phyloP scores from a whole-genome alignment of 2,329 filamentous ascomycete species.

The Aspergillus sp. region DNA sequence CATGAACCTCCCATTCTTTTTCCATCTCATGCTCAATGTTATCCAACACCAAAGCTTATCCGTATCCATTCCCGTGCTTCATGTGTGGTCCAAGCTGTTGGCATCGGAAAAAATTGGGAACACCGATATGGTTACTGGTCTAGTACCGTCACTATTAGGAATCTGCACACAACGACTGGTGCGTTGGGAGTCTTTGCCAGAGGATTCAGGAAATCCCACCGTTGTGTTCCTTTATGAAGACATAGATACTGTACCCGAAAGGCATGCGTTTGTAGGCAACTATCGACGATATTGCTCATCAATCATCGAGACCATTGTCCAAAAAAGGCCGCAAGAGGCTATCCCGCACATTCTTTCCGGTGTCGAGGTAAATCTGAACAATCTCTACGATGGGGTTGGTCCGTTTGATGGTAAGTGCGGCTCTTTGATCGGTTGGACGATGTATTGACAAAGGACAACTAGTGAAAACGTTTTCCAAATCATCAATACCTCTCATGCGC shows the following conservation, averaged over 20 bases:
- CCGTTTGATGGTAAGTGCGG: constrained; percentile 54
- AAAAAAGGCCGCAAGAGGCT: constrained; percentile 73
- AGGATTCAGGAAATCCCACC: constrained; percentile 71
- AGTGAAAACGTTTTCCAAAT: constrained; percentile 35
- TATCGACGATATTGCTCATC: constrained; percentile 85
- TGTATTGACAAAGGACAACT: constrained; percentile 2
- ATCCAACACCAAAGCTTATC: constrained; percentile 79
- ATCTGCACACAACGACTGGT: constrained; percentile 75
- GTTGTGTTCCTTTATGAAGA: constrained; percentile 81
- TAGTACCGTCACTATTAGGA: constrained; percentile 69
- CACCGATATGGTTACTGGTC: constrained; percentile 47
- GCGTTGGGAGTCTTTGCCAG: constrained; percentile 77
- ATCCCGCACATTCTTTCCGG: constrained; percentile 77
- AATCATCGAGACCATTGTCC: constrained; percentile 78
- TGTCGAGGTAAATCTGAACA: constrained; percentile 64
- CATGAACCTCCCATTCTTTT: constrained; percentile 63
- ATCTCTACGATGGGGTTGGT: constrained; percentile 63
- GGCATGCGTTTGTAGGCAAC: constrained; percentile 91
- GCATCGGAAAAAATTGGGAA: constrained; percentile 61
- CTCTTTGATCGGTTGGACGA: background rate
- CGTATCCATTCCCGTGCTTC: constrained; percentile 84
- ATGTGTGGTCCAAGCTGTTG: constrained; percentile 80
- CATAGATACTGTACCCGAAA: constrained; percentile 87
- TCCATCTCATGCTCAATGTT: constrained; percentile 70
- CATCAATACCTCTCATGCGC: constrained; percentile 46